Base-by-base conservation (phyloP, 2,329 filamentous ascomycete species). In the Aspergillus phoenicis region DNA sequence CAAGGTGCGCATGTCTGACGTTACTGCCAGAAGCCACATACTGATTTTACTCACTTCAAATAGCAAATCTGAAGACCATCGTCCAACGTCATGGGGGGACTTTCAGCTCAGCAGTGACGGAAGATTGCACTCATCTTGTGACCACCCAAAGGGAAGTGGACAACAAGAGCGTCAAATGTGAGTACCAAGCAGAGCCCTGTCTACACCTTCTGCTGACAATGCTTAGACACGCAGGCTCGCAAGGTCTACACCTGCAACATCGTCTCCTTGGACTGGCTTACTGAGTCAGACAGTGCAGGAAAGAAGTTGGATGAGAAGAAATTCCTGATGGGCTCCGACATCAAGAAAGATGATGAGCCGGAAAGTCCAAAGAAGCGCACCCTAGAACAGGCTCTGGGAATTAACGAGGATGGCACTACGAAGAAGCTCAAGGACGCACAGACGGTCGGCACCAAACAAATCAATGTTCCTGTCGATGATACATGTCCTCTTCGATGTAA, bases 261-360 rank as follows among this genome's bases (percentile, higher is more conserved):
- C 49, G 82, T 91, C 26, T 80, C 75, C 8, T 72, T 88, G 0
- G 75, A 84, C 13, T 92, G 89, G 89, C 77, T 91, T 4, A 64
- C 84, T 2, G 82, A 87, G n/a, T 87, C 82, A 22, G 75, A 83
- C 39, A 63, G 76, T 13, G 72, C 76, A 15, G 78, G 77, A 49
- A 71, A 75, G 10, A 79, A 76, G 33, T 68, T 81, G 8, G 66
- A 77, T 8, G 78, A 79, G 58, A 72, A 74, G 13, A 60, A 70
- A 0, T 81, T 80, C 61, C 57, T 76, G 2, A 63, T 82, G 17
- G 60, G 58, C 5, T 30, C 65, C 3, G 58, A 58, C 26, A 58
- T 52, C 6, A 53, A 62, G 20, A 57, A 65, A 7, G 47, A 61
- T 1, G 60, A 66, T 22, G 65, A 62, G 48, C 66, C 77, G 67